Evolutionary conservation across 2,329 filamentous ascomycete species (phyloP).

Genomic region (Penicillium sp.): DNA sequence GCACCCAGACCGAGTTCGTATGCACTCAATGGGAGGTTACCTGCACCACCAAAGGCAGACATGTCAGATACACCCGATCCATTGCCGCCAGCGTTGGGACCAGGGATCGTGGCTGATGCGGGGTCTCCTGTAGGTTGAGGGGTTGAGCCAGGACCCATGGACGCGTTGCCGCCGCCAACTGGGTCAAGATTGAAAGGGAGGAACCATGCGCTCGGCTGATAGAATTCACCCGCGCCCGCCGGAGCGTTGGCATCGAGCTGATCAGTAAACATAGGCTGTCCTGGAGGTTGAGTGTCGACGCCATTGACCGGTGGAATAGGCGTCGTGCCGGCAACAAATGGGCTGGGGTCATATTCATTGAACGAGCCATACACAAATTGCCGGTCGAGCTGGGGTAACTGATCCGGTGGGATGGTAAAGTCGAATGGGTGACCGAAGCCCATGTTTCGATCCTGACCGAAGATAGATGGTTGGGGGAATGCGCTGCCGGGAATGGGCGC

Average conservation of each 20-base stretch:
- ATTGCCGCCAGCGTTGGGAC: slow-evolving; percentile 9
- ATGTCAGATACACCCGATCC: slow-evolving; percentile 14
- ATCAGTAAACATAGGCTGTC: slow-evolving; percentile 32
- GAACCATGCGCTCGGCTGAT: slow-evolving; percentile 68
- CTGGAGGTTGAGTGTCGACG: slow-evolving; percentile 17
- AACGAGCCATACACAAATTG: slow-evolving; percentile 73
- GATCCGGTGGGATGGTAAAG: slow-evolving; percentile 36
- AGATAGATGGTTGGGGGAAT: slow-evolving; percentile 37
- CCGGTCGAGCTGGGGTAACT: slow-evolving; percentile 64
- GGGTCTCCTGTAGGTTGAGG: slow-evolving; percentile 3
- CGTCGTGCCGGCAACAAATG: slow-evolving; percentile 29
- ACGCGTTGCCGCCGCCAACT: slow-evolving; percentile 15
- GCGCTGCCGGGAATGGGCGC: slow-evolving; percentile 29
- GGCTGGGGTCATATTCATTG: slow-evolving; percentile 46
- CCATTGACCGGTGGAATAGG: slow-evolving; percentile 26
- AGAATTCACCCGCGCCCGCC: slow-evolving; percentile 34
- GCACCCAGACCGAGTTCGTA: slow-evolving; percentile 27
- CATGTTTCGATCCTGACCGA: slow-evolving; percentile 26
- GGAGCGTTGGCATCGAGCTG: slow-evolving; percentile 33
- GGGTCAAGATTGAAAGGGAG: slow-evolving; percentile 89
- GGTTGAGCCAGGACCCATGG: slow-evolving; percentile 1
- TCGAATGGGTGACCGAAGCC: slow-evolving; percentile 35
- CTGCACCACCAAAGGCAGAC: slow-evolving; percentile 18
- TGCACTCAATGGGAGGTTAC: slow-evolving; percentile 22
- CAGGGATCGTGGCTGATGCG: slow-evolving; percentile 7